These are phyloP conservation scores for Globisporangium barbulae DNA, from an alignment of 352 stramenopile genomes.

Conservation along the genomic window DNA sequence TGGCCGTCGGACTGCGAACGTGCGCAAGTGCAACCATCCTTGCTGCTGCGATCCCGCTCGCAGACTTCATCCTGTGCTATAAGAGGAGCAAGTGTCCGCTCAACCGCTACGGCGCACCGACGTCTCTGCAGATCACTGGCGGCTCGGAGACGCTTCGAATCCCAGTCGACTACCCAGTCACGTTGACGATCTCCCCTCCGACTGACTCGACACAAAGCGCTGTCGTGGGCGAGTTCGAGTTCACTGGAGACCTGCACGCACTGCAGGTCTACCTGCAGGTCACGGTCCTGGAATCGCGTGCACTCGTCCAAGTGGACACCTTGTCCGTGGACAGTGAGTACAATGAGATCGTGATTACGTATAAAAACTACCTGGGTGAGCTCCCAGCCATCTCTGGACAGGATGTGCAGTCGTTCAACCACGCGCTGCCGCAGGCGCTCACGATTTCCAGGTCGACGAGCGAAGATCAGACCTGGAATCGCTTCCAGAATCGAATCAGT, in stretches of 20 bases:
- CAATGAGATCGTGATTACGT: constrained; percentile 3
- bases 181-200: constrained; percentile 3
- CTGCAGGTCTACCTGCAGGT: constrained; percentile 3
- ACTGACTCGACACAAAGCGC: background rate
- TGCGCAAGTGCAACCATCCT: background rate
- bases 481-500: background rate
- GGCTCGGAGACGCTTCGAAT: constrained; percentile 7
- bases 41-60: constrained; percentile 9
- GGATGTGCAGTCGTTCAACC: background rate
- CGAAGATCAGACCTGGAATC: constrained; percentile 1
- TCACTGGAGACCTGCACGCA: background rate
- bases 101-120: constrained; percentile 2
- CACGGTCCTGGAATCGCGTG: background rate
- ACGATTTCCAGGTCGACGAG: background rate
- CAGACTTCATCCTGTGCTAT: constrained; percentile 17
- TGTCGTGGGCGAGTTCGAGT: constrained; percentile 9
- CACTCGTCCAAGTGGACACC: background rate
- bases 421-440: background rate
- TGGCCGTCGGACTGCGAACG: background rate
- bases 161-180: background rate
- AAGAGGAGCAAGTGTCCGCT: constrained; percentile 9
- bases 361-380: constrained; percentile 10
- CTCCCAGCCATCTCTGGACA: constrained; percentile 2
- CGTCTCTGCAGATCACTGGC: background rate
- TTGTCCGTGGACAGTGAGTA: background rate